Evolutionary conservation across 129 eudicot species (phyloP), one percentile per base, ranked within the genome.

Genomic region (Scalesia atractyloides): DNA sequence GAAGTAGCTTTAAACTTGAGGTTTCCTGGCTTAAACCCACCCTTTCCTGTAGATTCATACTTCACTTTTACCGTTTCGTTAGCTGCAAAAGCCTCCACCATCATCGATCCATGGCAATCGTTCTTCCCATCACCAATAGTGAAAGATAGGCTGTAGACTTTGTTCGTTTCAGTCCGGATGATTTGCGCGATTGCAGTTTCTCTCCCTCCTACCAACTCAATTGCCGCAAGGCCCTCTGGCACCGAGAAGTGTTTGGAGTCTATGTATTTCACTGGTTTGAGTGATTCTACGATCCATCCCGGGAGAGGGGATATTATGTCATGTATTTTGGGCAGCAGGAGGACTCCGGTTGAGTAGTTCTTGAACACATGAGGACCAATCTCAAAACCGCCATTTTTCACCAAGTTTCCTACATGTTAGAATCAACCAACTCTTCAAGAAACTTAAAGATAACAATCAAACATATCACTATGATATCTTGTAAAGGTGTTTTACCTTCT

Each of bases 211-310:
- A 91, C 77, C 30, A 91, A 59, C 74, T 91, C 95, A 1, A 91
- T 68, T 5, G 97, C 97, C 1, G 81, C 83, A 3, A 63, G 65
- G 11, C 97, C 95, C 13, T 44, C 72, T 33, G 97, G 95, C 13
- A 91, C 95, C 9, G 36, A 24, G 66, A 81, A 91, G 72, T 87
- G 97, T 33, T 69, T 81, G 37, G 91, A 83, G 56, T 91, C 91
- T 0, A 91, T 60, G 70, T 79, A 91, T 61, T 91, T 91, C 9
- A 87, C 89, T 43, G 97, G 87, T 75, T 90, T 90, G 62, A 85
- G 82, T 5, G 97, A 90, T 44, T 87, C 91, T 12, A 90, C 61
- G 7, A 87, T 87, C 97, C 97, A 91, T 24, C 95, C 91, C 12
- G 95, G 95, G 22, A 91, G 79, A 4, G 95, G 85, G n/a, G 95